A percentile compares a stretch with the other conserved stretches of the same genome.
Conservation (phyloP, 495 filamentous ascomycete species). For the Tirmania nivea region DNA sequence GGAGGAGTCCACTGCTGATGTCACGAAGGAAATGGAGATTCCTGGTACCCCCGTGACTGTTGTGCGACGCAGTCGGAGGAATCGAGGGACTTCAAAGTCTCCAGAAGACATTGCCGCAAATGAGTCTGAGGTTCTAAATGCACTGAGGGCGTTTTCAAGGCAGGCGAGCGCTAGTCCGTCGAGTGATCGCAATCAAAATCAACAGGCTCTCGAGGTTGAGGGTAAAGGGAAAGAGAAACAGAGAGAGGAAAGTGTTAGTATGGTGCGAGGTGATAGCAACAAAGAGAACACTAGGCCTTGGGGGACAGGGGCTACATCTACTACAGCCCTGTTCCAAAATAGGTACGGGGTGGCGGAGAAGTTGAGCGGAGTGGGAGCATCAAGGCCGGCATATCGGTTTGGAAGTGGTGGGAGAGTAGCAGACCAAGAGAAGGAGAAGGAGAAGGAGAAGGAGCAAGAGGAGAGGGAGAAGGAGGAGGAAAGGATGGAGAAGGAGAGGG, state of each 20-base stretch:
- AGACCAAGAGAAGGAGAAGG: background rate
- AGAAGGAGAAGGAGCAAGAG: conserved; percentile 24
- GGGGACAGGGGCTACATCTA: background rate
- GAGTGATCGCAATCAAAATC: background rate
- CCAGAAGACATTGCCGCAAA: background rate
- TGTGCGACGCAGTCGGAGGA: background rate
- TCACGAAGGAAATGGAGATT: background rate
- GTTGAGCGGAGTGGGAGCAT: background rate
- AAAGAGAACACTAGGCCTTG: background rate
- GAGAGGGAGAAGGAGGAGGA: conserved; percentile 76
- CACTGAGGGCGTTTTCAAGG: background rate
- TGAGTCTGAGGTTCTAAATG: background rate
- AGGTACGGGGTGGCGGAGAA: background rate
- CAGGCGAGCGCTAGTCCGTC: background rate
- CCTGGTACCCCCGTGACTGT: background rate
- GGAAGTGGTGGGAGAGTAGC: background rate
- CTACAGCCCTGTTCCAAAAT: background rate
- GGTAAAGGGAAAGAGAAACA: background rate
- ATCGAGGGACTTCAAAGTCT: background rate
- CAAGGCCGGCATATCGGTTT: background rate
- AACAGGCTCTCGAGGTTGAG: too few species aligned
- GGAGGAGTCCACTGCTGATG: background rate
- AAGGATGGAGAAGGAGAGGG: conserved; percentile 52
- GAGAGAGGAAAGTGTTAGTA: background rate
- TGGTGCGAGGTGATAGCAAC: background rate